phyloP scores from a whole-genome alignment of 371 early-diverging fungal species.

The Mortierella sp. region DNA sequence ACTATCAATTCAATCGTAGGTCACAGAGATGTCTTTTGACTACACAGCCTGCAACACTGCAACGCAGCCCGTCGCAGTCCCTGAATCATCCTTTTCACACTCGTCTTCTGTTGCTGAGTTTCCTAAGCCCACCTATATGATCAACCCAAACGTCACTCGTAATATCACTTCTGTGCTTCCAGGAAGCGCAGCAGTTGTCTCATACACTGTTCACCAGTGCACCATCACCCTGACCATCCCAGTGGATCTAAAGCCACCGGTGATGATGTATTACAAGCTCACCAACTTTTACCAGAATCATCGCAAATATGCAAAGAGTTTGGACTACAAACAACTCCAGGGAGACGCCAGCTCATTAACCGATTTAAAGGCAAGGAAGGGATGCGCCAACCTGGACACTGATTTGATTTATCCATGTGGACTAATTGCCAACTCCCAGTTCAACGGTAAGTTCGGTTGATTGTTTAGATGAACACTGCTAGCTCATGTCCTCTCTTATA shows the following conservation, averaged over 20 bases:
- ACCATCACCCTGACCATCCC: constrained; percentile 79
- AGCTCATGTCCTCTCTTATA: background rate
- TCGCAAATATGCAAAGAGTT: constrained; percentile 94
- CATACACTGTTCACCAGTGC: constrained; percentile 64
- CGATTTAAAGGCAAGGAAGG: constrained; percentile 21
- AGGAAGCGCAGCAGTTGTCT: background rate
- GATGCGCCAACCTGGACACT: constrained; percentile 9
- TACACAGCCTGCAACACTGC: constrained; percentile 36
- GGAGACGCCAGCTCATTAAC: constrained; percentile 64
- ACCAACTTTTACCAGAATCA: constrained; percentile 99
- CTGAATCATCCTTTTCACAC: constrained; percentile 29
- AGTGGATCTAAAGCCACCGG: constrained; percentile 75
- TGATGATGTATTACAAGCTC: constrained; percentile 94
- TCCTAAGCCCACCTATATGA: constrained; percentile 20
- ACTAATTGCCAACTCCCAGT: constrained; percentile 95
- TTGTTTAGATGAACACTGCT: background rate
- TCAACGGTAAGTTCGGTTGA: constrained; percentile 56
- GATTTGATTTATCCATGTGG: constrained; percentile 67
- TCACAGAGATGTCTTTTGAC: constrained; percentile 48
- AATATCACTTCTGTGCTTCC: background rate
- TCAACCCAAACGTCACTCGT: background rate
- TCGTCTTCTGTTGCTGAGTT: constrained; percentile 57
- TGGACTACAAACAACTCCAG: constrained; percentile 84
- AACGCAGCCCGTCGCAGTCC: background rate
- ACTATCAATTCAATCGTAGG: constrained; percentile 5